These are phyloP conservation scores for Smithsoniella earleae DNA, from an alignment of 163 green algal genomes.

Conservation along the genomic window DNA sequence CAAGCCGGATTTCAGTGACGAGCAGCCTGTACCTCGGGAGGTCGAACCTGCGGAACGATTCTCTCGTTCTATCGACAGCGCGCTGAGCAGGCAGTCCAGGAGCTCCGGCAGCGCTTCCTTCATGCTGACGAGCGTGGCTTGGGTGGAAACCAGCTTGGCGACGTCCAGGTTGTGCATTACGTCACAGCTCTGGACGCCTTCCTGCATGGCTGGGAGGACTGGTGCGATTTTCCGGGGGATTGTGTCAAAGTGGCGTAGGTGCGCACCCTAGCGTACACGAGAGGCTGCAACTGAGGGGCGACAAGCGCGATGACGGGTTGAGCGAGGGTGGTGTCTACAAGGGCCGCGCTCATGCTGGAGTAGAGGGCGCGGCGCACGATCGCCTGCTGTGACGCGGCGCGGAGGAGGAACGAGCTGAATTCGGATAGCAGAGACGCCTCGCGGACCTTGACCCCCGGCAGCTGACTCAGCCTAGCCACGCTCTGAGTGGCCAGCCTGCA, in stretches of 20 bases:
- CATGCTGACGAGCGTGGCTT: not conserved
- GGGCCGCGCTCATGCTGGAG: not conserved
- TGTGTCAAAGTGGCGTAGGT: not conserved
- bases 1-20: not conserved
- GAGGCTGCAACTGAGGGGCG: not conserved
- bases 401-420: not conserved
- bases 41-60: not conserved
- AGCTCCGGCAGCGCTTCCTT: conserved; percentile 12
- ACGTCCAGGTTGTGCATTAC: not conserved
- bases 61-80: not conserved
- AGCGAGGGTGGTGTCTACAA: not conserved
- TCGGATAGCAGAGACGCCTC: not conserved
- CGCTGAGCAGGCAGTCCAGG: not conserved
- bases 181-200: not conserved
- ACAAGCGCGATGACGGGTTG: not conserved
- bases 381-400: conserved; percentile 1
- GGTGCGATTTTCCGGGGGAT: not conserved
- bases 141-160: not conserved
- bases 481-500: conserved; percentile 8
- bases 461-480: not conserved
- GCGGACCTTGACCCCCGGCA: not conserved
- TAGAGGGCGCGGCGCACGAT: not conserved
- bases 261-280: not conserved
- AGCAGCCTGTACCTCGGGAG: not conserved
- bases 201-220: not conserved